phyloP scores from a whole-genome alignment of 768 basidiomycete genomes.

The Lactifluus hygrophoroides region DNA sequence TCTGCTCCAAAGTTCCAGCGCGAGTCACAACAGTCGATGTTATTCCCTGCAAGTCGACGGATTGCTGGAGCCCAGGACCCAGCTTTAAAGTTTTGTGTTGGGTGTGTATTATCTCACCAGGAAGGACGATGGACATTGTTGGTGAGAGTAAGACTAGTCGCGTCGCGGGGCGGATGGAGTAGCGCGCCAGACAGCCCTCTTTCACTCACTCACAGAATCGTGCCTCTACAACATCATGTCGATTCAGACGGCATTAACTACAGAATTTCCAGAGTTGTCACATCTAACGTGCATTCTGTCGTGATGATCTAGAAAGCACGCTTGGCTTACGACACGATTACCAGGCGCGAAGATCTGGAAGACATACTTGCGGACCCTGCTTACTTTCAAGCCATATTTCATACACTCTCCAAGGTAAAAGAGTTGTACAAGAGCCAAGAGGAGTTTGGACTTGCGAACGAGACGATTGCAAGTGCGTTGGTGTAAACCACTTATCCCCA shows the following conservation, averaged over 20 bases:
- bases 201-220: neutral
- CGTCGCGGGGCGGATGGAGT: neutral
- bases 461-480: constrained; percentile 73
- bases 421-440: constrained; percentile 66
- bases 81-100: constrained; percentile 76
- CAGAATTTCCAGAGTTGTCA: constrained; percentile 67
- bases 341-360: constrained; percentile 86
- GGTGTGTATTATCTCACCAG: constrained; percentile 70
- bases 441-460: constrained; percentile 76
- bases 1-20: constrained; percentile 61
- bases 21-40: constrained; percentile 49
- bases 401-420: constrained; percentile 67
- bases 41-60: constrained; percentile 27
- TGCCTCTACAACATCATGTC: constrained; percentile 4
- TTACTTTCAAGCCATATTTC: constrained; percentile 85
- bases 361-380: constrained; percentile 72
- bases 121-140: constrained; percentile 61
- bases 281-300: constrained; percentile 49
- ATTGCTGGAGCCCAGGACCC: constrained; percentile 72
- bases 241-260: constrained; percentile 25
- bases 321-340: neutral
- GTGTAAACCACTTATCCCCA: neutral
- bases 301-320: neutral
- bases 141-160: neutral
- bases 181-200: neutral